Conservation (phyloP, 179 eudicot genomes). For the Spergularia azorica region DNA sequence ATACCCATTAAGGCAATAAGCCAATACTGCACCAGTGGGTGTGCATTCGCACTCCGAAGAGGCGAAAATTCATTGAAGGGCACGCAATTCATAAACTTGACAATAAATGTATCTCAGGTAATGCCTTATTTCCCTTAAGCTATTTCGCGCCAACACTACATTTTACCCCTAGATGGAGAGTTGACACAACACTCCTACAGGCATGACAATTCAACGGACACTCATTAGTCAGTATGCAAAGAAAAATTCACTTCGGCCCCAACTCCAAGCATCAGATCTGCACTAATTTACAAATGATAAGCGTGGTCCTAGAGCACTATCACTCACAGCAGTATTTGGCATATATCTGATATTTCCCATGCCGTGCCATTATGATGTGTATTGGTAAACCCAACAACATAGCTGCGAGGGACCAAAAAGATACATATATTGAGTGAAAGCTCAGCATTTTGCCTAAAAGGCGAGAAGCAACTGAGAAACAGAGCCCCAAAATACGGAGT, state of each 20-base stretch:
- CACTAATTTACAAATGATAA: no score
- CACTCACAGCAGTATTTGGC: background rate
- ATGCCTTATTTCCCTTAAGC: no score
- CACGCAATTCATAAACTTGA: background rate
- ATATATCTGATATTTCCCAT: background rate
- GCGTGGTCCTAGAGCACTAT: background rate
- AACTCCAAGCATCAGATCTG: background rate
- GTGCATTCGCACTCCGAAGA: background rate
- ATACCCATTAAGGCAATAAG: background rate
- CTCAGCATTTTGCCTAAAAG: background rate
- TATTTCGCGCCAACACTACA: background rate
- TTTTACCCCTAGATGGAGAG: background rate
- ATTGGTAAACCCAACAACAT: background rate
- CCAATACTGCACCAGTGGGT: background rate
- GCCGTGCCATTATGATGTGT: background rate
- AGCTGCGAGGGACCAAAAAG: background rate
- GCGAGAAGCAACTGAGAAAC: background rate
- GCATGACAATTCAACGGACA: background rate
- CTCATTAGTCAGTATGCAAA: background rate
- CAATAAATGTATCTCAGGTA: background rate
- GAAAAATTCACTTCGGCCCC: background rate
- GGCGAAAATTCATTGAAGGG: background rate
- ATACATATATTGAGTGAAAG: background rate
- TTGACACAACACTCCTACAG: background rate
- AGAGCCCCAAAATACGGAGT: conserved; percentile 1